phyloP scores from a whole-genome alignment of 106 monocot genomes.

The Allium fistulosum region DNA sequence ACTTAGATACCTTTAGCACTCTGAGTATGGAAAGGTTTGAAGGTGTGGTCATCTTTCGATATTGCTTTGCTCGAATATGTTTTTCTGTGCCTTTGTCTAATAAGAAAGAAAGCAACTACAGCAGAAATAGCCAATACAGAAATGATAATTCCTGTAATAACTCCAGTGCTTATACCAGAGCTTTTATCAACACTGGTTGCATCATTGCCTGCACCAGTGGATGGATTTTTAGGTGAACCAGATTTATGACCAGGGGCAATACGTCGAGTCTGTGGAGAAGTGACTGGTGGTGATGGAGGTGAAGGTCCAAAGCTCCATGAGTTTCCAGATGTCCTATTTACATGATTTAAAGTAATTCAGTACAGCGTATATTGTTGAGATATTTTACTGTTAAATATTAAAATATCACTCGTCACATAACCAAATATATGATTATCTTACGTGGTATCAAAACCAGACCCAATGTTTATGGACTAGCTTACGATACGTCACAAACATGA shows the following conservation, averaged over 20 bases:
- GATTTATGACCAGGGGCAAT: constrained; percentile 42
- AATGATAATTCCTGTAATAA: constrained; percentile 68
- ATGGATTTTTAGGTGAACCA: constrained; percentile 8
- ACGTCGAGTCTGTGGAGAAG: constrained; percentile 21
- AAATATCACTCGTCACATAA: constrained; percentile 47
- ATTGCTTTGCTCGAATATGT: constrained; percentile 19
- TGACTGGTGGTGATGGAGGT: constrained; percentile 30
- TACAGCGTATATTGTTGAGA: neutral
- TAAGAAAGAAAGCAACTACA: constrained; percentile 50
- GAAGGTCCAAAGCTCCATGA: constrained; percentile 69
- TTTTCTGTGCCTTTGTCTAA: constrained; percentile 26
- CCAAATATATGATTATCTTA: neutral
- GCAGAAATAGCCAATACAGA: constrained; percentile 46
- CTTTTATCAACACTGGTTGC: constrained; percentile 23
- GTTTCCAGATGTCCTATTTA: constrained; percentile 58
- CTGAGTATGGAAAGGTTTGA: constrained; percentile 24
- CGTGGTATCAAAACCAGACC: neutral
- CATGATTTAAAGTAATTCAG: neutral
- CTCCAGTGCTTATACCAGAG: constrained; percentile 58
- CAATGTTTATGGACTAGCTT: neutral
- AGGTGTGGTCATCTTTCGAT: constrained; percentile 26
- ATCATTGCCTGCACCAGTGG: constrained; percentile 5
- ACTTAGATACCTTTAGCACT: constrained; percentile 38
- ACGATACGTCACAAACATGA: too few species aligned
- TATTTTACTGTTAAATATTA: constrained; percentile 22